Evolutionary conservation across 2,329 filamentous ascomycete species (phyloP).

Genomic region (Colletotrichum eremochloae): DNA sequence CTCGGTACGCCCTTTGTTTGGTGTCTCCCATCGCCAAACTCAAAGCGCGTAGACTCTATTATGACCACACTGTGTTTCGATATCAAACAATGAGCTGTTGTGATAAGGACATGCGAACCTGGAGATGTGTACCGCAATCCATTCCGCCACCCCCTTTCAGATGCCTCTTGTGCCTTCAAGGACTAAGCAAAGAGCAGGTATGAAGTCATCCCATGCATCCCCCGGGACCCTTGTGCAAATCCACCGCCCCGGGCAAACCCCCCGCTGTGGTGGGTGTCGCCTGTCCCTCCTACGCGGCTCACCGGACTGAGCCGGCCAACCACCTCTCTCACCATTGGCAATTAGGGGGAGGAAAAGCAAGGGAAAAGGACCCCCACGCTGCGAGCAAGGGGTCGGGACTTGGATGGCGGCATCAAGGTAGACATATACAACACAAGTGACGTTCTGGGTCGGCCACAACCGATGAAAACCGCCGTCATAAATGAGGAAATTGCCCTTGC

Average conservation of each 20-base stretch:
- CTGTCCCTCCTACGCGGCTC: background rate
- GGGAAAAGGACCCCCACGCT: constrained; percentile 10
- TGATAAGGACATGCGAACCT: background rate
- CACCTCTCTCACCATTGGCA: constrained; percentile 1
- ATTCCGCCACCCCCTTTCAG: background rate
- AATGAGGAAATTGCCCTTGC: constrained; percentile 3
- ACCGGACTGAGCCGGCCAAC: background rate
- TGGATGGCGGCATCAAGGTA: background rate
- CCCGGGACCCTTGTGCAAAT: constrained; percentile 35
- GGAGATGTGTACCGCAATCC: background rate
- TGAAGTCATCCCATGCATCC: constrained; percentile 39
- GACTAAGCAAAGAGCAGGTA: background rate
- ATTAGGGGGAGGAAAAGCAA: background rate
- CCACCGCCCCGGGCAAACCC: constrained; percentile 3
- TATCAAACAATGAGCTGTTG: background rate
- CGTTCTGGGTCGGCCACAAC: background rate
- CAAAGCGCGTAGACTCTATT: background rate
- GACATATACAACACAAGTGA: background rate
- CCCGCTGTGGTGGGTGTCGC: background rate
- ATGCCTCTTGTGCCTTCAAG: background rate
- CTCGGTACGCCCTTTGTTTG: background rate
- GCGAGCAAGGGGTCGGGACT: constrained; percentile 11
- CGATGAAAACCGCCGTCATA: constrained; percentile 11
- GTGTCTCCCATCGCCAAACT: background rate
- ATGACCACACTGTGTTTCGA: background rate